Evolutionary conservation across 371 early-diverging fungal species (phyloP).

Genomic region (Zychaea mexicana): DNA sequence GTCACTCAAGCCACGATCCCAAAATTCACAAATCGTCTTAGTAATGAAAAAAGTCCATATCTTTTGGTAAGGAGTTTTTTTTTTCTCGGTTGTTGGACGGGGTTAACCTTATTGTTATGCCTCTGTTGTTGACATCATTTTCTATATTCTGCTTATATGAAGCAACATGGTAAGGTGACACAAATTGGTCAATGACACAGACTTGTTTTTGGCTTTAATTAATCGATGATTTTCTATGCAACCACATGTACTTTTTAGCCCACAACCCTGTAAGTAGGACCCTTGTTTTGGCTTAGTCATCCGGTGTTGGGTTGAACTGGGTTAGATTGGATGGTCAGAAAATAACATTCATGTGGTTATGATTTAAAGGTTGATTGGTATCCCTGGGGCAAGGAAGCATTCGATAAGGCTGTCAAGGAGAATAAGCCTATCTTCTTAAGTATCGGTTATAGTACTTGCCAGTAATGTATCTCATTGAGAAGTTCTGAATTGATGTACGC

Average conservation of each 20-base stretch:
- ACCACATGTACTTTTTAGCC: slow-evolving; percentile 1
- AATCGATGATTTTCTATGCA: background rate
- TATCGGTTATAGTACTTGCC: slow-evolving; percentile 73
- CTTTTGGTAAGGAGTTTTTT: slow-evolving; percentile 11
- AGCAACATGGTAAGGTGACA: slow-evolving; percentile 21
- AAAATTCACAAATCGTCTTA: slow-evolving; percentile 5
- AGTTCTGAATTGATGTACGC: background rate
- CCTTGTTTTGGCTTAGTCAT: no score
- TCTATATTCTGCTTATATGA: background rate
- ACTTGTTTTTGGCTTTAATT: background rate
- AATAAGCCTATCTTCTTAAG: slow-evolving; percentile 69
- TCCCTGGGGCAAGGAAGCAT: slow-evolving; percentile 74
- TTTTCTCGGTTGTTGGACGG: background rate
- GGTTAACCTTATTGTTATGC: background rate
- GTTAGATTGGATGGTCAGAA: background rate
- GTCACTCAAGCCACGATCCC: background rate
- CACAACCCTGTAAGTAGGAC: slow-evolving; percentile 1
- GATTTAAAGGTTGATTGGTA: slow-evolving; percentile 66
- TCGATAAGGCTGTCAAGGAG: slow-evolving; percentile 50
- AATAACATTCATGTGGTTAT: background rate
- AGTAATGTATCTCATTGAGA: slow-evolving; percentile 30
- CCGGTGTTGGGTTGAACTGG: no score
- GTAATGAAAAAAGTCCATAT: slow-evolving; percentile 12
- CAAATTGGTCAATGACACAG: background rate
- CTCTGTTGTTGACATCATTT: background rate